These are phyloP conservation scores for Suillus subluteus DNA, from an alignment of 768 basidiomycete species.

Conservation along the genomic window DNA sequence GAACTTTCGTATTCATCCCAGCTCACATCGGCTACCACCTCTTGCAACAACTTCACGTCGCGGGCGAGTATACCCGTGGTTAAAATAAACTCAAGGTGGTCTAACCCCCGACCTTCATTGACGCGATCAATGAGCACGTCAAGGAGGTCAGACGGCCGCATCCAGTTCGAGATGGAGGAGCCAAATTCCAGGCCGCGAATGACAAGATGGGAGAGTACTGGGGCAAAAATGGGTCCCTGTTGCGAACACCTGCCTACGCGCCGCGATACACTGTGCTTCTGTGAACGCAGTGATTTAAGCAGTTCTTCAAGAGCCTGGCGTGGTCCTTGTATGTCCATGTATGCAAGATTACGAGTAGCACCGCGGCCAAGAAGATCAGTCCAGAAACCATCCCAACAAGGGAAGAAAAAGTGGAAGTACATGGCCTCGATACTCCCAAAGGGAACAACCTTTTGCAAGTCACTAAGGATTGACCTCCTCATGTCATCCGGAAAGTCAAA, in stretches of 20 bases:
- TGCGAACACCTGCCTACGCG: neutral
- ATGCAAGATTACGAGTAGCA: neutral
- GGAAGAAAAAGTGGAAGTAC: neutral
- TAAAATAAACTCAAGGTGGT: neutral
- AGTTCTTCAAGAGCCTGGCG: neutral
- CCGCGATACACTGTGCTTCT: neutral
- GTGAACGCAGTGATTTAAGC: neutral
- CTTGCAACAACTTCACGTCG: neutral
- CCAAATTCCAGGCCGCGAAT: neutral
- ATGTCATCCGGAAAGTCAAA: neutral
- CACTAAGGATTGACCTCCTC: neutral
- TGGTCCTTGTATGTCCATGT: neutral
- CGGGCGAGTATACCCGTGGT: neutral
- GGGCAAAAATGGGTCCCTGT: neutral
- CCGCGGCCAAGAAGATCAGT: neutral
- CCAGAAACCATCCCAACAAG: constrained; percentile 8
- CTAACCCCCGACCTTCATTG: constrained; percentile 1
- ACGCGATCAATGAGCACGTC: constrained; percentile 10
- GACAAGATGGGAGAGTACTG: constrained; percentile 1
- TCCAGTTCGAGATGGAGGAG: no score
- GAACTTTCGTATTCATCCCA: constrained; percentile 5
- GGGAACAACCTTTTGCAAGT: neutral
- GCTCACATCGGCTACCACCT: constrained; percentile 8
- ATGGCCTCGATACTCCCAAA: neutral
- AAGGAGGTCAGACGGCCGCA: neutral